Percentiles rank a stretch among this genome's conserved stretches.
These are phyloP conservation scores for Aspergillus fumigatus DNA, from an alignment of 2,329 filamentous ascomycete genomes.

Conservation along the genomic window DNA sequence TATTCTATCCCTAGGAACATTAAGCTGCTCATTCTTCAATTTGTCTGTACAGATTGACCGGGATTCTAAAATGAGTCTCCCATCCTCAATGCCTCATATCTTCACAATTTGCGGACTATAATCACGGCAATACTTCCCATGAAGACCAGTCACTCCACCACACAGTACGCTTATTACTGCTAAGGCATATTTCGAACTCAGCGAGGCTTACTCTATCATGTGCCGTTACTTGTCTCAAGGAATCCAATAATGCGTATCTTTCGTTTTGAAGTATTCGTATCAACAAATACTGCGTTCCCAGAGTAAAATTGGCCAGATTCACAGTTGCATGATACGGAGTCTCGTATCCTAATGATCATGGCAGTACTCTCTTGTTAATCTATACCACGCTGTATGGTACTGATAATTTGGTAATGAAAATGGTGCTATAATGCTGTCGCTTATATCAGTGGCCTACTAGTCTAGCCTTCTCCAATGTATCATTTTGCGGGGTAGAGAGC, in stretches of 20 bases:
- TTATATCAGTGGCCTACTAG: background rate
- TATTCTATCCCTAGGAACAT: background rate
- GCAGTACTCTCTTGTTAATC: background rate
- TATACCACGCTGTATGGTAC: background rate
- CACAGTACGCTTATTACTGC: background rate
- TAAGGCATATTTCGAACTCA: background rate
- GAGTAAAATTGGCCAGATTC: background rate
- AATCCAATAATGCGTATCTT: background rate
- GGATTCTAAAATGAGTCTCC: background rate
- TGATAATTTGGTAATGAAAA: background rate
- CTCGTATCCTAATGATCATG: background rate
- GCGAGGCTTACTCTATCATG: background rate
- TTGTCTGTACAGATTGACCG: too few relatives aligned
- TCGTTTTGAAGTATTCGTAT: background rate
- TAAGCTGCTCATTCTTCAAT: background rate
- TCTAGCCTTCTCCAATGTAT: background rate
- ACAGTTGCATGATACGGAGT: background rate
- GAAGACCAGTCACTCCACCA: background rate
- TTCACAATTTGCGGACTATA: background rate
- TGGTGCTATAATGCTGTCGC: background rate
- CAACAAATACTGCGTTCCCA: background rate
- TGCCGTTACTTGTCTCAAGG: background rate
- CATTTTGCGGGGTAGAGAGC: background rate
- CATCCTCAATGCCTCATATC: rapidly evolving
- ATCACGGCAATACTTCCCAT: background rate